Evolutionary conservation across 768 basidiomycete genomes (phyloP), one percentile per base, ranked within the genome.

Genomic region (Bullera alba): DNA sequence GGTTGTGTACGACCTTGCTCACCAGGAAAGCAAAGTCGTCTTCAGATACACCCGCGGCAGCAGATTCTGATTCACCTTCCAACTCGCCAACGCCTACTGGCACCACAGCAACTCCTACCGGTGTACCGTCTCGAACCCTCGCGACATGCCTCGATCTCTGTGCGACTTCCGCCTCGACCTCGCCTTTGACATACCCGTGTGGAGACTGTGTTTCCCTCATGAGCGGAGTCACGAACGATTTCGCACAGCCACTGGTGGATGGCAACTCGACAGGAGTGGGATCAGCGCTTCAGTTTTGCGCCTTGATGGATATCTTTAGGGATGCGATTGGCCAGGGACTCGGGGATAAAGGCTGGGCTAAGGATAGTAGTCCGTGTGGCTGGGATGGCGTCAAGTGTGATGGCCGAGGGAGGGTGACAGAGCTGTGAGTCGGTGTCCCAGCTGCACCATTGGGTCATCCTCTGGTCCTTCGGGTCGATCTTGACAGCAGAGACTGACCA

Each of bases 381-480:
- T 74, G 73, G 73, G 56, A 46, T 23, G 73, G 73, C 1, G 47
- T 72, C 2, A 53, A 45, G 0, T 74, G 73, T 41, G 73, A 74
- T 56, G 34, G 50, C 0, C 50, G 57, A 29, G 67, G 69, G 2
- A 50, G 67, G 27, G 50, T 74, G 10, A 67, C 62, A 14, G 52
- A 59, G 22, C 22, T 74, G 67, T 72, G 36, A 61, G 47, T 45
- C 26, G 10, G n/a, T n/a, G n/a, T n/a, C n/a, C n/a, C n/a, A n/a
- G n/a, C n/a, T n/a, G n/a, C n/a, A n/a, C n/a, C n/a, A n/a, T n/a
- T n/a, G n/a, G n/a, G n/a, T n/a, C 16, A 22, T 49, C 21, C 29
- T 17, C 25, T 46, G 2, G 16, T 7, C 12, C 29, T n/a, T 1
- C 5, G 16, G 22, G 43, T 36, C 22, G 23, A 6, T 12, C 30